A percentile compares a stretch with the other conserved stretches of the same genome.
These are phyloP conservation scores for Paradendryphiella salina DNA, from an alignment of 2,329 filamentous ascomycete species.

Conservation along the genomic window DNA sequence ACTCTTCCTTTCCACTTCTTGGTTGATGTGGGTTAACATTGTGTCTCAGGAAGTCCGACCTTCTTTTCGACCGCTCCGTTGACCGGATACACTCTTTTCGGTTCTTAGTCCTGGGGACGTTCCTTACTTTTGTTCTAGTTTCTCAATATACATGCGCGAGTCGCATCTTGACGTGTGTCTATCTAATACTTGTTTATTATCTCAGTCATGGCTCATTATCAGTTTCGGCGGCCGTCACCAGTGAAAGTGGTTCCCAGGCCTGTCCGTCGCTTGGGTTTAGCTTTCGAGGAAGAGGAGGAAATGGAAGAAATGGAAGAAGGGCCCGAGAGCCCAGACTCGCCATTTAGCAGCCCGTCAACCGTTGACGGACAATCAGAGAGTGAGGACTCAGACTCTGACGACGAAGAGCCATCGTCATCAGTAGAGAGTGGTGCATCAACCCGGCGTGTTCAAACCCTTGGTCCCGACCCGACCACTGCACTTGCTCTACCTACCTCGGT, in stretches of 20 bases:
- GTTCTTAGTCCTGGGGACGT: slow-evolving; percentile 38
- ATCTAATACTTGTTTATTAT: slow-evolving; percentile 15
- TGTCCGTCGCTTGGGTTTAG: slow-evolving; percentile 26
- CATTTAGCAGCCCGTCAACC: slow-evolving; percentile 20
- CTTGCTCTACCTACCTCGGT: neutral
- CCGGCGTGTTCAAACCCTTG: slow-evolving; percentile 1
- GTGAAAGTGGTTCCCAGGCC: slow-evolving; percentile 24
- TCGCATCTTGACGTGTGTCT: slow-evolving; percentile 9
- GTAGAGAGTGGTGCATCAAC: slow-evolving; percentile 3
- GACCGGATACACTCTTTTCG: slow-evolving; percentile 34
- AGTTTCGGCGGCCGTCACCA: slow-evolving; percentile 34
- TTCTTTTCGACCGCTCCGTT: slow-evolving; percentile 33
- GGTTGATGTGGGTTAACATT: slow-evolving; percentile 18
- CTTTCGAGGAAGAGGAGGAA: neutral
- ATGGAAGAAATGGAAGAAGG: slow-evolving; percentile 13
- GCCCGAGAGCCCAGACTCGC: slow-evolving; percentile 33
- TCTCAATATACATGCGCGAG: slow-evolving; percentile 9
- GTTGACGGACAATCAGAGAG: slow-evolving; percentile 3
- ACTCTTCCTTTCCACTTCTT: slow-evolving; percentile 22
- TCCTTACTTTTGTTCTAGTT: slow-evolving; percentile 7
- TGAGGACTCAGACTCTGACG: slow-evolving; percentile 16
- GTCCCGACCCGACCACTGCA: slow-evolving; percentile 2
- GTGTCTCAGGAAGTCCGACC: slow-evolving; percentile 19
- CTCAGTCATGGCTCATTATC: slow-evolving; percentile 33
- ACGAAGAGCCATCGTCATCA: slow-evolving; percentile 20